These are phyloP conservation scores for Hypoxylon sp. DNA, from an alignment of 2,329 filamentous ascomycete genomes.

Conservation along the genomic window DNA sequence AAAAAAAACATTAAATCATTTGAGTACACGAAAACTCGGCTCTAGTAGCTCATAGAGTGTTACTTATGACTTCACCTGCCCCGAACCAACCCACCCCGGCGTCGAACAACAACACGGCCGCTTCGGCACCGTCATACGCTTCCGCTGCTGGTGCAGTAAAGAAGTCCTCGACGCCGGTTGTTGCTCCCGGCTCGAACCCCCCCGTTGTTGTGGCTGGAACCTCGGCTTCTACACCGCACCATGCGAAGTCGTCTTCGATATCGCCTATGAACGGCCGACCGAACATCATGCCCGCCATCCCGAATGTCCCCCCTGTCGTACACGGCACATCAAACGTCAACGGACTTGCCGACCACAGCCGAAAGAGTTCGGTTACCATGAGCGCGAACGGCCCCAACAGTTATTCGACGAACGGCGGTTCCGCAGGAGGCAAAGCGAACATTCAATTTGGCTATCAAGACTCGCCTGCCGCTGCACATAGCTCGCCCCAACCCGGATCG, in stretches of 20 bases:
- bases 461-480: slow-evolving; percentile 77
- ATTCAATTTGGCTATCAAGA: slow-evolving; percentile 88
- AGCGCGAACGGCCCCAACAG: slow-evolving; percentile 84
- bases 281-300: slow-evolving; percentile 78
- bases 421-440: slow-evolving; percentile 71
- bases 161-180: slow-evolving; percentile 73
- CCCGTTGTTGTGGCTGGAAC: slow-evolving; percentile 70
- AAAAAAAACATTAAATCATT: slow-evolving; percentile 27
- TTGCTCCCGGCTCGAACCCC: slow-evolving; percentile 71
- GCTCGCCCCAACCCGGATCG: slow-evolving; percentile 72
- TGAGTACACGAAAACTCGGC: slow-evolving; percentile 34
- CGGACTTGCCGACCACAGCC: slow-evolving; percentile 78
- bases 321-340: slow-evolving; percentile 77
- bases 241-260: slow-evolving; percentile 76
- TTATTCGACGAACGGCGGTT: slow-evolving; percentile 83
- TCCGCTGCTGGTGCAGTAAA: slow-evolving; percentile 75
- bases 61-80: slow-evolving; percentile 74
- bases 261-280: slow-evolving; percentile 89
- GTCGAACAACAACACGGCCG: slow-evolving; percentile 69
- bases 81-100: slow-evolving; percentile 70
- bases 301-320: slow-evolving; percentile 74
- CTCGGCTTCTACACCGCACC: slow-evolving; percentile 67
- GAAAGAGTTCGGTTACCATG: slow-evolving; percentile 94
- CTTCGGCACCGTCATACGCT: slow-evolving; percentile 75
- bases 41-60: slow-evolving; percentile 53